A percentile compares a stretch with the other conserved stretches of the same genome.
Conservation (phyloP, 140 eudicot species). For the Bidens hawaiensis region DNA sequence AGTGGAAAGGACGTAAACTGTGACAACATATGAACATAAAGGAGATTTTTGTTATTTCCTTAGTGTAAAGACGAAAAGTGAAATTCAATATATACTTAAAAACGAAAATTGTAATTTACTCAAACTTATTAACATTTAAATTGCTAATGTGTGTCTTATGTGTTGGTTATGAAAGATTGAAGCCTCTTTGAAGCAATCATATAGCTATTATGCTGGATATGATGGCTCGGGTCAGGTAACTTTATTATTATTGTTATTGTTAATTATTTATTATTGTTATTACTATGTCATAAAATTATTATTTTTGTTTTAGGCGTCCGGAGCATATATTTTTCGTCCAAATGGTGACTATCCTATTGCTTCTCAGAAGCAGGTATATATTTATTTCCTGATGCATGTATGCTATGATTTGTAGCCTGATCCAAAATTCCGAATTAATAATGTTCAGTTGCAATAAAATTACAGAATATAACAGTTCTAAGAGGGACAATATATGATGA, state of each 20-base stretch:
- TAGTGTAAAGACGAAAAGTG: too few relatives aligned
- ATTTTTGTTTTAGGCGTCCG: conserved; percentile 61
- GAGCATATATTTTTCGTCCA: conserved; percentile 95
- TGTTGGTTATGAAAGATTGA: conserved; percentile 43
- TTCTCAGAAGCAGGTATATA: conserved; percentile 45
- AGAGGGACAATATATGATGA: conserved; percentile 77
- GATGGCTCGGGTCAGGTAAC: conserved; percentile 65
- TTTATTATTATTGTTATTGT: not conserved
- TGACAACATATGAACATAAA: too few relatives aligned
- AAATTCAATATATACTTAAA: too few relatives aligned
- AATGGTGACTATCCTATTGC: conserved; percentile 56
- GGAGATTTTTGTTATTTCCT: too few relatives aligned
- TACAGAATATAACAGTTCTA: conserved; percentile 60
- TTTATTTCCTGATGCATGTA: conserved; percentile 1
- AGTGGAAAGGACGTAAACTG: too few relatives aligned
- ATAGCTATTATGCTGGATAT: conserved; percentile 57
- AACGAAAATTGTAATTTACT: conserved; percentile 10
- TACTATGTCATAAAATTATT: not conserved
- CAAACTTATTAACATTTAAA: not conserved
- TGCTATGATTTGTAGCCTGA: not conserved
- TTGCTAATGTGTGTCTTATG: conserved; percentile 4
- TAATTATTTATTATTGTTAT: not conserved
- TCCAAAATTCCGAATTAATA: conserved; percentile 9
- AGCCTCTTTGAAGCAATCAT: conserved; percentile 62
- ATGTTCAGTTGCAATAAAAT: conserved; percentile 11